Evolutionary conservation across 176 grass and related monocot genomes (phyloP).

Genomic region (Pontederia crassipes): DNA sequence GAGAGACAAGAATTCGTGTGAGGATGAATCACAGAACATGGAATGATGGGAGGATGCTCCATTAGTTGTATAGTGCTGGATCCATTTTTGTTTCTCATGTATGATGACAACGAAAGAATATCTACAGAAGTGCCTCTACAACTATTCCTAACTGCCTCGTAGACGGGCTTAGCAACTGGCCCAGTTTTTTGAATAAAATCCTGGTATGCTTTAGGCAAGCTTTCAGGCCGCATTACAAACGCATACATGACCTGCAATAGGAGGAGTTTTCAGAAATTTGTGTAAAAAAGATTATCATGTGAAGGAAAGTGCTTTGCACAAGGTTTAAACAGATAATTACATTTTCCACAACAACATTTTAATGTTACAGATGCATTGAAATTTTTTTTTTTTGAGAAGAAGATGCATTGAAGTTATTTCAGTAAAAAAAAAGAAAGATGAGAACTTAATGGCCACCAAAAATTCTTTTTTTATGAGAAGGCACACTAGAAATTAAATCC

Average conservation of each 20-base stretch:
- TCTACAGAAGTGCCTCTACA: slow-evolving; percentile 85
- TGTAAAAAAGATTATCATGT: not conserved
- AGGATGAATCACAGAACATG: slow-evolving; percentile 88
- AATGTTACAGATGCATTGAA: no score
- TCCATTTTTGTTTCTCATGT: slow-evolving; percentile 46
- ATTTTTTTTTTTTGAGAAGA: no score
- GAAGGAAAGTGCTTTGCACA: not conserved
- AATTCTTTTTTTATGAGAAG: no score
- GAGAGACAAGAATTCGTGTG: slow-evolving; percentile 62
- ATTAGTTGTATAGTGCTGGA: slow-evolving; percentile 43
- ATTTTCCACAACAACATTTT: no score
- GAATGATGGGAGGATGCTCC: slow-evolving; percentile 53
- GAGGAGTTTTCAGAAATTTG: not conserved
- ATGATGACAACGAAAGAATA: slow-evolving; percentile 45
- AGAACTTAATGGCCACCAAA: no score
- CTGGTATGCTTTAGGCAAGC: slow-evolving; percentile 91
- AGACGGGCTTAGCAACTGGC: slow-evolving; percentile 81
- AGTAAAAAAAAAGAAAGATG: no score
- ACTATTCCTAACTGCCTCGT: slow-evolving; percentile 61
- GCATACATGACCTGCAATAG: slow-evolving; percentile 92
- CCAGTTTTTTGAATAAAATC: slow-evolving; percentile 99
- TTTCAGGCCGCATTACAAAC: slow-evolving; percentile 97
- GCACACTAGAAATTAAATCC: no score
- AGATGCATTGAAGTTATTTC: no score
- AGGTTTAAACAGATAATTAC: not conserved